These are phyloP conservation scores for Rostrohypoxylon terebratum DNA, from an alignment of 495 filamentous ascomycete species.

Conservation along the genomic window DNA sequence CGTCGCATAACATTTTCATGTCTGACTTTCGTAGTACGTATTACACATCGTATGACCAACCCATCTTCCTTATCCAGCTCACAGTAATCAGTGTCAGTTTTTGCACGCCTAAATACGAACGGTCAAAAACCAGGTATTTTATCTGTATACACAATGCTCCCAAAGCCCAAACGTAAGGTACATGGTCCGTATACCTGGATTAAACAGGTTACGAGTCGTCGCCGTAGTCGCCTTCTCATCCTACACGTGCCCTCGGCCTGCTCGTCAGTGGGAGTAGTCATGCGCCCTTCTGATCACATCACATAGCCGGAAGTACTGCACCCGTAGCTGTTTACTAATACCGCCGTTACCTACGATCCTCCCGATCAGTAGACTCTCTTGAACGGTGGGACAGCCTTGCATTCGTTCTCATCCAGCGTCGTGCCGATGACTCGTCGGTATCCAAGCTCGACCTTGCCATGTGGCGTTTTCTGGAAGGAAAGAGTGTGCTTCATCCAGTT, in stretches of 20 bases:
- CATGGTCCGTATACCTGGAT: conserved; percentile 38
- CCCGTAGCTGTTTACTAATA: conserved; percentile 8
- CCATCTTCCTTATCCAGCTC: not conserved
- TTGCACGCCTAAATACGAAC: conserved; percentile 15
- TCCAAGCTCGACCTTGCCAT: conserved; percentile 78
- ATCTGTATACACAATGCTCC: conserved; percentile 49
- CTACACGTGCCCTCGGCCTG: not conserved
- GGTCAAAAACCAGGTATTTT: conserved; percentile 36
- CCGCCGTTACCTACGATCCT: not conserved
- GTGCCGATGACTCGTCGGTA: conserved; percentile 81
- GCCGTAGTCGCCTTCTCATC: conserved; percentile 6
- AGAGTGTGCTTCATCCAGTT: conserved; percentile 99
- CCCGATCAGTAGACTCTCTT: conserved; percentile 79
- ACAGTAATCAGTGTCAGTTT: not conserved
- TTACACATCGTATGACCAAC: not conserved
- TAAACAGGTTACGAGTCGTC: not conserved
- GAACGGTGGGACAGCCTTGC: conserved; percentile 87
- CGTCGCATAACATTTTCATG: not conserved
- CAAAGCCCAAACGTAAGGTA: conserved; percentile 44
- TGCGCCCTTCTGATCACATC: conserved; percentile 16
- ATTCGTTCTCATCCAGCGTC: conserved; percentile 90
- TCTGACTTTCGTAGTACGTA: too few relatives aligned
- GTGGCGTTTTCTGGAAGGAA: conserved; percentile 89
- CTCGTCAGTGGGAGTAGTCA: conserved; percentile 9
- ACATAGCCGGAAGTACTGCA: conserved; percentile 18